These are phyloP conservation scores for Eucalyptus pauciflora DNA, from an alignment of 345 rosid genomes.

Conservation along the genomic window DNA sequence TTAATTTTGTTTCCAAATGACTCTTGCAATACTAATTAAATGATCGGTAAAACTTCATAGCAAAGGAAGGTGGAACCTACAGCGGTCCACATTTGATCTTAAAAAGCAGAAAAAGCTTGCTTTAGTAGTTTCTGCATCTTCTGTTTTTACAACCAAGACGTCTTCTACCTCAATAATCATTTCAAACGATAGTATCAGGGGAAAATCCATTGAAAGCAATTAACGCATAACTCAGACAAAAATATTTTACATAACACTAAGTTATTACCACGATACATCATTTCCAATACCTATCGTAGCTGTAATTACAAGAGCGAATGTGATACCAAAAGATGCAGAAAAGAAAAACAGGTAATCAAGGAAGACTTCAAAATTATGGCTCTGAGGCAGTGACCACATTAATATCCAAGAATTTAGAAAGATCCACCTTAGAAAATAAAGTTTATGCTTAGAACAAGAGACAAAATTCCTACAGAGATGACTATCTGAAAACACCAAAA, in stretches of 20 bases:
- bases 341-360: background rate
- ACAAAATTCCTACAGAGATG: background rate
- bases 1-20: background rate
- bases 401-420: background rate
- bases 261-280: background rate
- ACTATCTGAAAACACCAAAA: background rate
- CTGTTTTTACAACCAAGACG: background rate
- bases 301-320: background rate
- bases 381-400: background rate
- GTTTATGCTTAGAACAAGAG: background rate
- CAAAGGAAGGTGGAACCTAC: background rate
- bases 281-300: background rate
- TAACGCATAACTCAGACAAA: background rate
- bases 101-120: background rate
- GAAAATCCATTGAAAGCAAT: background rate
- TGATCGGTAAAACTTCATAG: background rate
- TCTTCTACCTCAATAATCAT: background rate
- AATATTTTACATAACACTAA: background rate
- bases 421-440: background rate
- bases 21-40: background rate
- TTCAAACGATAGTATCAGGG: background rate
- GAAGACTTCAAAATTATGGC: background rate
- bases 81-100: background rate
- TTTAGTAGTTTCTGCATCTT: background rate
- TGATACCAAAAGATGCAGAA: background rate